Conservation (phyloP, 176 grass and related monocot genomes). For the Oryza nivara region DNA sequence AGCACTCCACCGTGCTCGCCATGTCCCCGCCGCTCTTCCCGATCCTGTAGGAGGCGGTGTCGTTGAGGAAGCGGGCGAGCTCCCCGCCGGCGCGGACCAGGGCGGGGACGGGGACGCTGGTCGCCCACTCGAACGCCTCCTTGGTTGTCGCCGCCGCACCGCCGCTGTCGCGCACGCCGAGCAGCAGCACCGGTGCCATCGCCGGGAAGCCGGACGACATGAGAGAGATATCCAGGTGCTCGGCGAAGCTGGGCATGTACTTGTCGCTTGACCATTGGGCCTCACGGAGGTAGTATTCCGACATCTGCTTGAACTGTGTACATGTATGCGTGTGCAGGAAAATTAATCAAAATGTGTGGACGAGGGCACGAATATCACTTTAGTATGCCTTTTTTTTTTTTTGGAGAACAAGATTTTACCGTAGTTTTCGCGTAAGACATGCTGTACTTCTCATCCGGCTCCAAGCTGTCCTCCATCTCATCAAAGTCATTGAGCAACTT, state of each 20-base stretch:
- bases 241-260: conserved; percentile 32
- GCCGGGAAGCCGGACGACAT: background rate
- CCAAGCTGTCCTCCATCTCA: background rate
- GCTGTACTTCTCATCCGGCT: conserved; percentile 32
- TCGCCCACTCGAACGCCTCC: conserved; percentile 42
- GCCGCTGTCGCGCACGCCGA: background rate
- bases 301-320: conserved; percentile 24
- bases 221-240: conserved; percentile 27
- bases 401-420: background rate
- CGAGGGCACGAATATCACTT: too few species aligned
- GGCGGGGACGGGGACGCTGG: background rate
- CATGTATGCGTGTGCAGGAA: too few species aligned
- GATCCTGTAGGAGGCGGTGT: background rate
- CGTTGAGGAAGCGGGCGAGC: conserved; percentile 40
- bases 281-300: conserved; percentile 35
- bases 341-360: too few species aligned
- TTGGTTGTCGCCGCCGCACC: background rate
- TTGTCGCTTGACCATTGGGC: conserved; percentile 26
- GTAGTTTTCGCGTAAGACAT: conserved; percentile 22
- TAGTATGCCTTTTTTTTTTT: too few species aligned
- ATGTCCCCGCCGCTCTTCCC: too few species aligned
- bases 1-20: too few species aligned
- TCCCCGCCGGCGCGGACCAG: background rate
- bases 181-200: background rate
- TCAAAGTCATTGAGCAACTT: background rate